Evolutionary conservation across 768 basidiomycete genomes (phyloP).

Genomic region (Trametes cinnabarina): DNA sequence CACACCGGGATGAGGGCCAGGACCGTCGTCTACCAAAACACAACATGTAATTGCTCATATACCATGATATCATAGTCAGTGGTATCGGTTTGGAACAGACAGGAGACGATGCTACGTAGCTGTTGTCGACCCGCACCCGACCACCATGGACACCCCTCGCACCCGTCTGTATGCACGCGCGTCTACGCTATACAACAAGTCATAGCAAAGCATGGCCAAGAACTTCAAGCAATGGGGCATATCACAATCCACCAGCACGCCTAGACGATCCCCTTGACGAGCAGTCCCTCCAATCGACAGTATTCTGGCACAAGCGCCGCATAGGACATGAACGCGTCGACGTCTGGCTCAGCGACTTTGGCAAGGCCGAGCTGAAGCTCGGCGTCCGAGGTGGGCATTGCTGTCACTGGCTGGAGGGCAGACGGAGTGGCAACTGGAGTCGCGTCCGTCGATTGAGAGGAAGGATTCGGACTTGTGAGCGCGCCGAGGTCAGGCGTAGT

Average conservation of each 20-base stretch:
- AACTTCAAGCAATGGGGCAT: background rate
- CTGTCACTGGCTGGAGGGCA: conserved; percentile 66
- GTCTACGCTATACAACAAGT: conserved; percentile 19
- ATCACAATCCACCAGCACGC: background rate
- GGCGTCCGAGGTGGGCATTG: conserved; percentile 67
- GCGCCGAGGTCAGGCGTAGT: conserved; percentile 62
- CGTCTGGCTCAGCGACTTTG: conserved; percentile 81
- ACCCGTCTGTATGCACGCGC: background rate
- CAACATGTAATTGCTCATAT: conserved; percentile 6
- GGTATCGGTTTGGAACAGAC: conserved; percentile 14
- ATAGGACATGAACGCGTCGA: conserved; percentile 83
- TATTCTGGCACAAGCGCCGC: conserved; percentile 85
- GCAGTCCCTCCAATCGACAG: conserved; percentile 73
- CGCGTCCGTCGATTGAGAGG: conserved; percentile 31
- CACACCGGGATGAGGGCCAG: no score
- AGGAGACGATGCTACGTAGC: conserved; percentile 13
- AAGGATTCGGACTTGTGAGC: conserved; percentile 25
- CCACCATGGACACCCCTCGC: background rate
- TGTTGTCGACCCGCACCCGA: conserved; percentile 2
- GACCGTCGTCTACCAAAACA: conserved; percentile 9
- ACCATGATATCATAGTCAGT: conserved; percentile 18
- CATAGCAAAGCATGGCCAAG: conserved; percentile 21
- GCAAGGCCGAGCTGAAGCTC: conserved; percentile 75
- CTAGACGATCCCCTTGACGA: conserved; percentile 60
- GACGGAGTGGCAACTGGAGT: conserved; percentile 51